Evolutionary conservation across 2,329 filamentous ascomycete species (phyloP).

Genomic region (Penicillium decumbens): DNA sequence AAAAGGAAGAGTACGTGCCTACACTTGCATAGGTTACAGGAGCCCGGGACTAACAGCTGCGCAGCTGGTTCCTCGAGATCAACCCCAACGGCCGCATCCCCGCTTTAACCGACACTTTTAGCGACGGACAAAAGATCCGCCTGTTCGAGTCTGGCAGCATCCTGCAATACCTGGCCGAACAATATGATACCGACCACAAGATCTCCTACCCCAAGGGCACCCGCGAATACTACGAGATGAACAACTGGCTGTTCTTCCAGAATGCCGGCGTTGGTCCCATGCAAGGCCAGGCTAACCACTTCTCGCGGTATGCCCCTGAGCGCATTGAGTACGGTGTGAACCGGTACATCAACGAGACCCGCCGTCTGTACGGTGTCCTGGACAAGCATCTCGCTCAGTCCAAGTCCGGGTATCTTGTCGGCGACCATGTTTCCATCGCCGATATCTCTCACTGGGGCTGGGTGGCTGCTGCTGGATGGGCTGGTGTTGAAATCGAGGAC

Average conservation of each 20-base stretch:
- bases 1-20: conserved; percentile 59
- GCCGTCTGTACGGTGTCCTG: conserved; percentile 73
- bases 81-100: conserved; percentile 93
- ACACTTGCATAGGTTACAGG: background rate
- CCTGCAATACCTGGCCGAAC: conserved; percentile 75
- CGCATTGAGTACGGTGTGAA: conserved; percentile 77
- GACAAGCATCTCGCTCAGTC: conserved; percentile 61
- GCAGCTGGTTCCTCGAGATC: conserved; percentile 76
- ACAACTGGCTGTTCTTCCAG: conserved; percentile 74
- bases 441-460: conserved; percentile 80
- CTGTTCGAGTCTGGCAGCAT: conserved; percentile 83
- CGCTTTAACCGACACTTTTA: conserved; percentile 73
- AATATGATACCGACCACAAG: conserved; percentile 77
- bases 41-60: conserved; percentile 6
- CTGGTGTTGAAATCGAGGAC: conserved; percentile 64
- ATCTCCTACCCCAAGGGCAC: conserved; percentile 70
- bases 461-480: conserved; percentile 58
- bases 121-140: conserved; percentile 66
- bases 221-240: conserved; percentile 72
- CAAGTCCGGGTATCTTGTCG: conserved; percentile 50
- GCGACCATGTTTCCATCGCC: conserved; percentile 50
- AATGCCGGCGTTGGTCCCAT: conserved; percentile 78
- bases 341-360: conserved; percentile 76
- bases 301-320: conserved; percentile 74
- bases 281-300: conserved; percentile 83